phyloP scores from a whole-genome alignment of 371 early-diverging fungal genomes.

The Rhizopus stolonifer region DNA sequence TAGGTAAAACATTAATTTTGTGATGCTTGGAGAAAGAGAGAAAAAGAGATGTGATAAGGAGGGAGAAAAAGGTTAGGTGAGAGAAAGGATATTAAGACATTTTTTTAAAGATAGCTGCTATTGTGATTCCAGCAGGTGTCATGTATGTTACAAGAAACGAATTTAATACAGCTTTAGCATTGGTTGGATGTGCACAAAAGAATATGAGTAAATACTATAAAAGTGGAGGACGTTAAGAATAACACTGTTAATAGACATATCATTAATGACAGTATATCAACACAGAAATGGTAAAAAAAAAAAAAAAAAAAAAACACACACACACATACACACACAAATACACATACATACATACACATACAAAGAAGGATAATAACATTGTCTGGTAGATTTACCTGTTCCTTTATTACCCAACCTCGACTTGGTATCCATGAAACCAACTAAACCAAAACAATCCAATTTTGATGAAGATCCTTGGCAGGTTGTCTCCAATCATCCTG shows the following conservation, averaged over 20 bases:
- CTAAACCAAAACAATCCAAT: slow-evolving; percentile 12
- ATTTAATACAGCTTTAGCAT: slow-evolving; percentile 71
- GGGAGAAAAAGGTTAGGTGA: not conserved
- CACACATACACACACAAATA: too few relatives aligned
- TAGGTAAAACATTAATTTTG: slow-evolving; percentile 23
- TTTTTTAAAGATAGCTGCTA: slow-evolving; percentile 34
- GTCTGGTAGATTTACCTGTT: slow-evolving; percentile 30
- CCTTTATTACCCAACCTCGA: slow-evolving; percentile 27
- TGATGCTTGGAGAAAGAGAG: not conserved
- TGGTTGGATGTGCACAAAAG: slow-evolving; percentile 77
- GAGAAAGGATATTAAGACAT: not conserved
- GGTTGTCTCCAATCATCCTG: slow-evolving; percentile 7
- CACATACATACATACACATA: too few relatives aligned
- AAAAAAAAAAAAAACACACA: too few relatives aligned
- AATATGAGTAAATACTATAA: slow-evolving; percentile 61
- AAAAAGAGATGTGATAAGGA: not conserved
- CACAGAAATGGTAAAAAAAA: slow-evolving; percentile 29
- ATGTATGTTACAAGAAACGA: slow-evolving; percentile 63
- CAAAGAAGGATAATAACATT: too few relatives aligned
- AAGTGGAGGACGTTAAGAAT: not conserved
- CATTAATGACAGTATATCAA: slow-evolving; percentile 22
- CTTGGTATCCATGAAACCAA: slow-evolving; percentile 12
- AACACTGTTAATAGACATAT: slow-evolving; percentile 25
- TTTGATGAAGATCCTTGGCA: slow-evolving; percentile 32
- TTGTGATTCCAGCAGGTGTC: slow-evolving; percentile 51